Evolutionary conservation across 768 basidiomycete species (phyloP).

Genomic region (Cyathus striatus): DNA sequence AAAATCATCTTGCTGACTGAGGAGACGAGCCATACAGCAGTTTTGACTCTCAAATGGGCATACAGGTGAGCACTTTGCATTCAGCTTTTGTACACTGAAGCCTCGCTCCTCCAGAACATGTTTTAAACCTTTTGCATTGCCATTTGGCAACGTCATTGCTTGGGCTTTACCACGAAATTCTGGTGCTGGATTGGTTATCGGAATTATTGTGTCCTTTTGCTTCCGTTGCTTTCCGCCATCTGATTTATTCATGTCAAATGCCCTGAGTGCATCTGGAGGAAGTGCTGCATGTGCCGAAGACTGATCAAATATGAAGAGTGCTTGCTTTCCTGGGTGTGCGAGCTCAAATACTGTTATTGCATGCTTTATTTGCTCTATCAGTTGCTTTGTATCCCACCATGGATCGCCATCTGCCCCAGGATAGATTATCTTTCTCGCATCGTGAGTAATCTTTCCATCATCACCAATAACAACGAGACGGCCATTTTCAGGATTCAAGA

Average conservation of each 20-base stretch:
- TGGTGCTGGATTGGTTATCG: conserved; percentile 22
- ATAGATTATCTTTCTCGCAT: conserved; percentile 31
- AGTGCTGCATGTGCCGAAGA: conserved; percentile 35
- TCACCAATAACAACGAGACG: conserved; percentile 15
- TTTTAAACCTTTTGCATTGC: conserved; percentile 11
- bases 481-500: conserved; percentile 24
- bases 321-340: conserved; percentile 22
- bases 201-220: conserved; percentile 32
- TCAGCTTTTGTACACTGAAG: not conserved
- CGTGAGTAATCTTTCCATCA: conserved; percentile 16
- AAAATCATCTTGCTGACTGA: conserved; percentile 33
- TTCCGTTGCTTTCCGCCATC: conserved; percentile 30
- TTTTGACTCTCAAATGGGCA: too few species aligned
- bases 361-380: conserved; percentile 24
- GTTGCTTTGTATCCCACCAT: conserved; percentile 32
- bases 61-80: conserved; percentile 7
- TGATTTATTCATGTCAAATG: conserved; percentile 36
- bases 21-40: conserved; percentile 27
- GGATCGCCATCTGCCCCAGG: conserved; percentile 28
- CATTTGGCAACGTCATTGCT: conserved; percentile 25
- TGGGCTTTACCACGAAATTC: conserved; percentile 21
- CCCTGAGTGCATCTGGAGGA: conserved; percentile 30
- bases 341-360: conserved; percentile 30
- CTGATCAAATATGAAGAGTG: conserved; percentile 35
- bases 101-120: conserved; percentile 1